Percentiles rank a stretch among this genome's conserved stretches.
phyloP scores from a whole-genome alignment of 179 eudicot species.

The Vitellaria paradoxa region DNA sequence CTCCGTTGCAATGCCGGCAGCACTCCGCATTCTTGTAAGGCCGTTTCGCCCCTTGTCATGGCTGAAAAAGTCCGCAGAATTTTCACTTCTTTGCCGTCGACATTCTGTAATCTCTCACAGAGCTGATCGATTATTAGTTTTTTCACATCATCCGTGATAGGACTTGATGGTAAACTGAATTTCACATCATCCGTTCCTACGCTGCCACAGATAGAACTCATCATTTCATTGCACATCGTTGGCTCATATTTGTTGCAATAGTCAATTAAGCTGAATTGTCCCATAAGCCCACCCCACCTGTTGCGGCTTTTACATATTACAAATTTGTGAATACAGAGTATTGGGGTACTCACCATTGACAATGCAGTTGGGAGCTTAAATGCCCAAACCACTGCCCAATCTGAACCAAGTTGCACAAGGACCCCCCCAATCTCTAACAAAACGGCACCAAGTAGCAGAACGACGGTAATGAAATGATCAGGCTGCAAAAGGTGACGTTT shows the following conservation, averaged over 20 bases:
- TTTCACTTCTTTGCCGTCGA: neutral
- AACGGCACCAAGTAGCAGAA: conserved; percentile 5
- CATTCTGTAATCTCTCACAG: neutral
- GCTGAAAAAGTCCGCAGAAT: neutral
- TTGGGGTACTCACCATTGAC: no score
- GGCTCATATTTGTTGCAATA: neutral
- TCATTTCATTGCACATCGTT: neutral
- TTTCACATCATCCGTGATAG: neutral
- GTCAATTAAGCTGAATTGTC: neutral
- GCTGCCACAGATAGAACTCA: neutral
- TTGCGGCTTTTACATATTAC: neutral
- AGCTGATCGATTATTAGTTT: neutral
- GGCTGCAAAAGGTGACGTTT: no score
- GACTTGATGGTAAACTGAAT: no score
- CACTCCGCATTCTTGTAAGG: no score
- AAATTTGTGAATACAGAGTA: neutral
- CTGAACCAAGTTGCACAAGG: neutral
- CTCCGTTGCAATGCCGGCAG: no score
- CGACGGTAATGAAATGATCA: neutral
- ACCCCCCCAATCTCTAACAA: neutral
- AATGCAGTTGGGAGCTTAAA: neutral
- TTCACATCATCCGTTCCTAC: no score
- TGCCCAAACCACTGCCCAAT: conserved; percentile 13
- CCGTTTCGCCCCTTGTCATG: no score
- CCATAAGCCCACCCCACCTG: conserved; percentile 4